Conservation (phyloP, 805 yeast genomes). For the Candida adriatica region DNA sequence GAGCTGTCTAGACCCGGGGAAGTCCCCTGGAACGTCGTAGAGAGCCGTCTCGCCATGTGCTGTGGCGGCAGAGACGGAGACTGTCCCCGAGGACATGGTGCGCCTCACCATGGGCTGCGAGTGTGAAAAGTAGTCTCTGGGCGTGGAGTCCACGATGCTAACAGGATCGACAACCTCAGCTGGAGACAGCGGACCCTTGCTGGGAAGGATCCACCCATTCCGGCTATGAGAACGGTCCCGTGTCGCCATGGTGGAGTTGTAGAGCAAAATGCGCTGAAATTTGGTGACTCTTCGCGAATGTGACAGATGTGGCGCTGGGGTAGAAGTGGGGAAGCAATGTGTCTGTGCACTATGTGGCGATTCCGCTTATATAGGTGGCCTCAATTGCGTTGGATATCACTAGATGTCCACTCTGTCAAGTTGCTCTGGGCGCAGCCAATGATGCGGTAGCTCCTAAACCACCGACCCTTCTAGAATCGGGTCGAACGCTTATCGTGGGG, state of each 20-base stretch:
- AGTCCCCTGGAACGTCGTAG: background rate
- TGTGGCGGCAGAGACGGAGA: background rate
- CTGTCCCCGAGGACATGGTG: background rate
- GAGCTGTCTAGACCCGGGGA: constrained; percentile 7
- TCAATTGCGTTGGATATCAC: too few relatives aligned
- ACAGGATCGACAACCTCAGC: constrained; percentile 12
- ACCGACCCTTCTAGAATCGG: too few relatives aligned
- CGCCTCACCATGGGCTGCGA: constrained; percentile 3
- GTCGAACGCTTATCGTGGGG: too few relatives aligned
- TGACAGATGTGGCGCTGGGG: too few relatives aligned
- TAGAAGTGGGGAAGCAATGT: too few relatives aligned
- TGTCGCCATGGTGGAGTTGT: constrained; percentile 1
- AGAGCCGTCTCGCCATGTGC: background rate
- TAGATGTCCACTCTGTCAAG: too few relatives aligned
- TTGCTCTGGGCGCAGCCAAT: too few relatives aligned
- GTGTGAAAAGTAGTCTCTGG: constrained; percentile 1
- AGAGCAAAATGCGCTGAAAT: too few relatives aligned
- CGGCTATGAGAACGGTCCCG: constrained; percentile 6
- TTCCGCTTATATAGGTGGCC: too few relatives aligned
- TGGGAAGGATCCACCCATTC: constrained; percentile 4
- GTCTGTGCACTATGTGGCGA: too few relatives aligned
- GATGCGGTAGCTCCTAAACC: too few relatives aligned
- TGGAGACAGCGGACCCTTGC: constrained; percentile 17
- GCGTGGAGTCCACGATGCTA: constrained; percentile 1
- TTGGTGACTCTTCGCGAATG: too few relatives aligned